Evolutionary conservation across 1,139 yeast genomes (phyloP), one percentile per base, ranked within the genome.

Genomic region (Arxiozyma slooffiae): DNA sequence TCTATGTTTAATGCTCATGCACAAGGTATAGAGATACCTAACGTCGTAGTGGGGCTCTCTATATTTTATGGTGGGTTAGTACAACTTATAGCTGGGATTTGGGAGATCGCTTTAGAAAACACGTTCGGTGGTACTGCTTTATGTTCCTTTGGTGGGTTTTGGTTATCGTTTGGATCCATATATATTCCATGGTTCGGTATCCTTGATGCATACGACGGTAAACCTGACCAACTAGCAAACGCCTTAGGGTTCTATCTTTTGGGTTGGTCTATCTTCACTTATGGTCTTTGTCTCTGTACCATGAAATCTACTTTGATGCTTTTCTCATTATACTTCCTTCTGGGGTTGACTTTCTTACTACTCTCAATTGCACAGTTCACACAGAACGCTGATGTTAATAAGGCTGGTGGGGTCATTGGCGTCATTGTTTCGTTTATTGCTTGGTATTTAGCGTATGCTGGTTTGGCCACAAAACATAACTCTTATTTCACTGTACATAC

Each of bases 91-190:
- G 86, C 88, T 17, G 89, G 88, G 51, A 78, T 83, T 79, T 82
- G 85, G 78, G 88, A 82, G 62, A 74, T 82, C 60, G 82, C 84
- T 2, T 54, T 76, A 39, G 95, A 89, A 61, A 87, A 88, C 71
- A 82, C 96, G 48, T 89, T 88, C 73, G 96, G 95, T 80, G 96
- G 88, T 53, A 79, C 86, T 50, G 95, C 95, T 3, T 75, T 88
- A 54, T 71, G 83, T 20, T 83, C 94, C 7, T 89, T 73, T 64
- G 96, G 95, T 55, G 95, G 92, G 0, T 89, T 88, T 70, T 89
- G 97, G 97, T 74, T 86, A 67, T 74, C 90, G 44, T 78, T 69
- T 60, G 92, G 81, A 55, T 90, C 92, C 21, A 76, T 89, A 53
- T 74, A 78, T 55, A 79, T 82, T 50, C 80, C 82, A 42, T 76